Base-by-base conservation (phyloP, 164 flowering plant species). In the Stephania cephalantha region DNA sequence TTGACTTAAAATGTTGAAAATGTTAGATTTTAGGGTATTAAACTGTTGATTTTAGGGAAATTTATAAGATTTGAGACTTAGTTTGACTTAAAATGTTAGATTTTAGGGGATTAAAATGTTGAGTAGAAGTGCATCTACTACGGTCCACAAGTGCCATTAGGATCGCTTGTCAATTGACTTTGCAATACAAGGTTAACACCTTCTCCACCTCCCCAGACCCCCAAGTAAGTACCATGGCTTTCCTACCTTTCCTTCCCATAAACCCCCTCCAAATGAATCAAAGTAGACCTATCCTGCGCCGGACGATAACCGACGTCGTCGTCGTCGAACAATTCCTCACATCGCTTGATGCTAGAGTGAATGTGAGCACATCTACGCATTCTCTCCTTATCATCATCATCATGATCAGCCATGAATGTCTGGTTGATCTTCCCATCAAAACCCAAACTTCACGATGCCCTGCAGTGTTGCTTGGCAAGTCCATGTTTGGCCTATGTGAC, bases 401-500 rank as follows among this genome's bases (percentile, higher is more conserved):
- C n/a, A n/a, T n/a, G n/a, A n/a, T 68, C 55, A 46, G 87, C 80
- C 31, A 20, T 72, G 69, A 84, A 84, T 35, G 88, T 85, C 75
- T 87, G 87, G 78, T 83, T 87, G 77, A 87, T 87, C 70, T 78
- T 81, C 35, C 86, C 88, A 71, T 84, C 86, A 55, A 64, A 76
- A 69, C 84, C 86, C 76, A n/a, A 87, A 46, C 22, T 80, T 81
- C 7, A 85, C 68, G 35, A 70, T 85, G 90, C 35, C 87, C n/a
- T n/a, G n/a, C 85, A 52, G 35, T 31, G 35, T 76, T 78, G 12
- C 77, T 76, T 2, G 87, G 84, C 63, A 84, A 71, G 11, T 75
- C 7, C 7, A 78, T 44, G 68, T 74, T 67, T 64, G 76, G 70
- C 31, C 81, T 74, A 73, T 9, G 79, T 85, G 15, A 79, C 83